Evolutionary conservation across 768 basidiomycete genomes (phyloP).

Genomic region (Calvatia gigantea): DNA sequence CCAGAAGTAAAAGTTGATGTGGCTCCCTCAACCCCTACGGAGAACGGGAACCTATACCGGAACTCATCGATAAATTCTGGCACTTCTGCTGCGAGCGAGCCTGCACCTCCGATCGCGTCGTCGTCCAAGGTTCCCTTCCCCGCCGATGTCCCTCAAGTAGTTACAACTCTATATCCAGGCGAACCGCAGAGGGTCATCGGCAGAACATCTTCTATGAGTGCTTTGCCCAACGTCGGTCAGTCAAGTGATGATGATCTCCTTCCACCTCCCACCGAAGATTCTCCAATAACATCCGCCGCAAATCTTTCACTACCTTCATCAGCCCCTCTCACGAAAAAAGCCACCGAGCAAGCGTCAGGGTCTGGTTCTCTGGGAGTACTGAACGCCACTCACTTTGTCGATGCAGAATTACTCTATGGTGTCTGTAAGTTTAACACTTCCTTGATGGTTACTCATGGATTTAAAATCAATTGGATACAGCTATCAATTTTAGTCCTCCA

Average conservation of each 20-base stretch:
- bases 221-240: neutral
- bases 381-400: constrained; percentile 52
- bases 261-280: neutral
- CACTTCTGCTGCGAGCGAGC: neutral
- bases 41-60: neutral
- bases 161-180: neutral
- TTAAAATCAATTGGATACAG: constrained; percentile 31
- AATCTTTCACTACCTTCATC: neutral
- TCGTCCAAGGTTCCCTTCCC: neutral
- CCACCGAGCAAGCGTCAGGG: neutral
- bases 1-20: constrained; percentile 4
- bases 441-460: neutral
- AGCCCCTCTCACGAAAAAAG: neutral
- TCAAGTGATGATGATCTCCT: neutral
- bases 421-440: constrained; percentile 50
- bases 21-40: neutral
- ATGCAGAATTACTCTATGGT: constrained; percentile 52
- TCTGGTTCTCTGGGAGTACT: constrained; percentile 16
- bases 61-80: constrained; percentile 2
- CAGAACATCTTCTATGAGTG: constrained; percentile 8
- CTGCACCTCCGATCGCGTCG: neutral
- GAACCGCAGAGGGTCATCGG: constrained; percentile 9
- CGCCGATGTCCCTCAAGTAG: neutral
- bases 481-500: constrained; percentile 65
- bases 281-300: neutral